phyloP scores from a whole-genome alignment of 352 stramenopile genomes.

The Phytopythium aichiense region DNA sequence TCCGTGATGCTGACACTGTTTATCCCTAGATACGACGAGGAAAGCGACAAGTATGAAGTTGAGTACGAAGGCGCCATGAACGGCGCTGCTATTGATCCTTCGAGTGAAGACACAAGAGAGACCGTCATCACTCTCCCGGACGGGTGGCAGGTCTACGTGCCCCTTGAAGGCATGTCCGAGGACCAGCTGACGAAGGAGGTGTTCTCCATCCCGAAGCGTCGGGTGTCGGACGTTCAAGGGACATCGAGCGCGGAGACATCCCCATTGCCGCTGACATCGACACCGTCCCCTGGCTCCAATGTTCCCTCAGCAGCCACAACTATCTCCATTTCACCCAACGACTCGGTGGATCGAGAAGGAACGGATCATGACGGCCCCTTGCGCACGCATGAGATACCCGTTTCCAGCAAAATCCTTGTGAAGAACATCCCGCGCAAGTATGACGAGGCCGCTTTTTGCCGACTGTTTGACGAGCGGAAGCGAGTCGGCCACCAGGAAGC shows the following conservation, averaged over 20 bases:
- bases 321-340: conserved; percentile 5
- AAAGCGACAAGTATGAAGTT: conserved; percentile 49
- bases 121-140: conserved; percentile 22
- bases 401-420: conserved; percentile 65
- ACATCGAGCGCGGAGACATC: conserved; percentile 7
- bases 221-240: conserved; percentile 1
- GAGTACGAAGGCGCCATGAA: conserved; percentile 15
- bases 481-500: conserved; percentile 1
- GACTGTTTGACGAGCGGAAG: conserved; percentile 40
- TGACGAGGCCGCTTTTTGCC: conserved; percentile 30
- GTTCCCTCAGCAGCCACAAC: neutral
- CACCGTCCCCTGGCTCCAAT: conserved; percentile 3
- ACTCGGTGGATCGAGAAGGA: neutral
- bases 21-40: conserved; percentile 23
- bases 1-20: neutral
- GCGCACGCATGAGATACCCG: conserved; percentile 9
- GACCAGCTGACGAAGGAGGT: conserved; percentile 54
- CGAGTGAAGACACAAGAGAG: neutral
- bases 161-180: conserved; percentile 39
- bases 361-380: neutral
- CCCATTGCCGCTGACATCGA: conserved; percentile 1
- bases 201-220: conserved; percentile 75
- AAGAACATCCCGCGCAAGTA: conserved; percentile 61
- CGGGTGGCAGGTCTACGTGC: conserved; percentile 73
- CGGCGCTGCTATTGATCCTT: neutral